Evolutionary conservation across 2,329 filamentous ascomycete species (phyloP), one percentile per base, ranked within the genome.

Genomic region (Fusarium sp.): DNA sequence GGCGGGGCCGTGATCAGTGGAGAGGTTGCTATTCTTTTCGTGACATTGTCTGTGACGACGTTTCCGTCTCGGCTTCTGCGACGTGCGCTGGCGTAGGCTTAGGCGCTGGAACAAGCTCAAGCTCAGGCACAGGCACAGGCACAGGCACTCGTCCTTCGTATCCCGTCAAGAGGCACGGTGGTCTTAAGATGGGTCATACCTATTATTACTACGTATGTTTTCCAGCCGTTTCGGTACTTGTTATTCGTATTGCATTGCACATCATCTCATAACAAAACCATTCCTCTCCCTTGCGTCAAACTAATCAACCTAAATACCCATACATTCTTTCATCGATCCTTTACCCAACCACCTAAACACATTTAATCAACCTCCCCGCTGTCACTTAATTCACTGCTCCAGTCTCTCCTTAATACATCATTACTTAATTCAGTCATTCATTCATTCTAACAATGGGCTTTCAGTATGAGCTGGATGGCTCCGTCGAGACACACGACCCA

Each of bases 191-290:
- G 92, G 94, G 94, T 43, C 89, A 91, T 62, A 96, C 91, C 17
- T 97, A 97, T 79, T 97, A 95, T 86, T 98, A 97, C 83, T 97
- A 96, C 80, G 93, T 96, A 83, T 80, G 91, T 85, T 43, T 49
- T 57, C 58, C 43, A 66, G 54, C 57, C 51, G 62, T 56, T 71
- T 68, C 55, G 51, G 52, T 50, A 50, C 65, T 28, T 51, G 48
- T 39, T 54, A 46, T 28, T 28, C 26, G 26, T 28, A 28, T 52
- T 42, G 30, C 50, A 46, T 56, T 56, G 39, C 45, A 39, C 42
- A 43, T 60, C 55, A 49, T 49, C 43, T 55, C 50, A 47, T 57
- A 36, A 55, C 54, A 54, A 54, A 60, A 49, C 32, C 59, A 68
- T 52, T 61, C 56, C 50, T 54, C 65, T 69, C 66, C 67, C 66